Conservation (phyloP, 2,329 filamentous ascomycete genomes). For the Fusarium sp. region DNA sequence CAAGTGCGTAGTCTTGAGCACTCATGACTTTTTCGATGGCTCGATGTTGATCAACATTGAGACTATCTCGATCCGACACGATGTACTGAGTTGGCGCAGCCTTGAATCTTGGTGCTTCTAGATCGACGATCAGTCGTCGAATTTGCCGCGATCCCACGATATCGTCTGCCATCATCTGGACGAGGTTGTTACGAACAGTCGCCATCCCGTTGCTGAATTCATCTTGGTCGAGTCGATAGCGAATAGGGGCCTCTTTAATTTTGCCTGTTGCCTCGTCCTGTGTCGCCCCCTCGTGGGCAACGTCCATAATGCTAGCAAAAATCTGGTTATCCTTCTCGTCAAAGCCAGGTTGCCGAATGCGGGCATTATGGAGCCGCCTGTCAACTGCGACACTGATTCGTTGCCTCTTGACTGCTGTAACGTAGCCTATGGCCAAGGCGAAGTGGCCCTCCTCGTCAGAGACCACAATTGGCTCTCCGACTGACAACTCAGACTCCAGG, state of each 20-base stretch:
- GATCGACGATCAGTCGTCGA: slow-evolving; percentile 82
- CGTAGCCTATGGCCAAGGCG: slow-evolving; percentile 91
- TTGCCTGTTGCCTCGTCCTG: slow-evolving; percentile 63
- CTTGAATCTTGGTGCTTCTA: slow-evolving; percentile 79
- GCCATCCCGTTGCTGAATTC: slow-evolving; percentile 99
- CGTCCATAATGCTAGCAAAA: slow-evolving; percentile 92
- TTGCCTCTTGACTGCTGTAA: slow-evolving; percentile 78
- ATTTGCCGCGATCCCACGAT: slow-evolving; percentile 77
- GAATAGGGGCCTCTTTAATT: slow-evolving; percentile 64
- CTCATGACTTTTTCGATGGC: slow-evolving; percentile 97
- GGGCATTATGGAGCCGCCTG: slow-evolving; percentile 85
- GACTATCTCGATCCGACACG: slow-evolving; percentile 68
- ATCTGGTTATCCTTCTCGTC: slow-evolving; percentile 81
- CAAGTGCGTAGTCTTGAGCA: slow-evolving; percentile 93
- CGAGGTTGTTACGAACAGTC: slow-evolving; percentile 89
- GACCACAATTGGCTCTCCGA: slow-evolving; percentile 94
- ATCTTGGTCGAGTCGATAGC: slow-evolving; percentile 94
- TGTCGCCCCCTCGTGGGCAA: slow-evolving; percentile 65
- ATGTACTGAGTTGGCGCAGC: slow-evolving; percentile 70
- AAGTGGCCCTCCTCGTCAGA: slow-evolving; percentile 97
- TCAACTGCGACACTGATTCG: slow-evolving; percentile 91
- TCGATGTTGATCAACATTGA: slow-evolving; percentile 87
- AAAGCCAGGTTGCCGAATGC: slow-evolving; percentile 80
- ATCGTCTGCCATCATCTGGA: slow-evolving; percentile 88
- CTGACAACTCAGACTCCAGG: slow-evolving; percentile 84